phyloP scores from a whole-genome alignment of 2,329 filamentous ascomycete species.

The Colletotrichum ledebouriae region DNA sequence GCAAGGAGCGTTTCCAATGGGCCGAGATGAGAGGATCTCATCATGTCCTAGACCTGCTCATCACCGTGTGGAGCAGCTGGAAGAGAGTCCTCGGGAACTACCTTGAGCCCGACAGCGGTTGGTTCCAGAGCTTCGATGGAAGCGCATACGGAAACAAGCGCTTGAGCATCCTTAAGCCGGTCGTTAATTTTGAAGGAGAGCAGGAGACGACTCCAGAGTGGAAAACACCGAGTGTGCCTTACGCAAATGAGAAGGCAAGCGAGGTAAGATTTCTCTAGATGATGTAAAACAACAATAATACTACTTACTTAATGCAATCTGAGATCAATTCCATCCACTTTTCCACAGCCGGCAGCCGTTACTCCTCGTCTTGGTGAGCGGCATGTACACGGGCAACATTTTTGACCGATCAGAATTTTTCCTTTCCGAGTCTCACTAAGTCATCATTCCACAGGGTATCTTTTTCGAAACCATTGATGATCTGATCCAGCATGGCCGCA shows the following conservation, averaged over 20 bases:
- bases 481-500: too few species aligned
- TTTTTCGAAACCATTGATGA: too few species aligned
- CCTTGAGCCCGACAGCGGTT: conserved; percentile 24
- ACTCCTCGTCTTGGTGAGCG: too few species aligned
- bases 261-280: conserved; percentile 7
- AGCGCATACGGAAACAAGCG: conserved; percentile 20
- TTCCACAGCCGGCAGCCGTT: too few species aligned
- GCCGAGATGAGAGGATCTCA: conserved; percentile 35
- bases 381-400: too few species aligned
- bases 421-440: too few species aligned
- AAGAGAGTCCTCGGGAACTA: conserved; percentile 23
- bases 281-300: background rate
- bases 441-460: too few species aligned
- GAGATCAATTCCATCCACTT: too few species aligned
- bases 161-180: conserved; percentile 27
- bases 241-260: conserved; percentile 30
- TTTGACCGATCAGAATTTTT: too few species aligned
- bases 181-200: conserved; percentile 29
- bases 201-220: conserved; percentile 23
- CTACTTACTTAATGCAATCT: too few species aligned
- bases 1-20: conserved; percentile 36
- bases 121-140: conserved; percentile 28
- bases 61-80: conserved; percentile 36
- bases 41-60: conserved; percentile 32
- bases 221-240: conserved; percentile 30